phyloP scores from a whole-genome alignment of 495 filamentous ascomycete genomes.

The Astrocystis sublimbata region DNA sequence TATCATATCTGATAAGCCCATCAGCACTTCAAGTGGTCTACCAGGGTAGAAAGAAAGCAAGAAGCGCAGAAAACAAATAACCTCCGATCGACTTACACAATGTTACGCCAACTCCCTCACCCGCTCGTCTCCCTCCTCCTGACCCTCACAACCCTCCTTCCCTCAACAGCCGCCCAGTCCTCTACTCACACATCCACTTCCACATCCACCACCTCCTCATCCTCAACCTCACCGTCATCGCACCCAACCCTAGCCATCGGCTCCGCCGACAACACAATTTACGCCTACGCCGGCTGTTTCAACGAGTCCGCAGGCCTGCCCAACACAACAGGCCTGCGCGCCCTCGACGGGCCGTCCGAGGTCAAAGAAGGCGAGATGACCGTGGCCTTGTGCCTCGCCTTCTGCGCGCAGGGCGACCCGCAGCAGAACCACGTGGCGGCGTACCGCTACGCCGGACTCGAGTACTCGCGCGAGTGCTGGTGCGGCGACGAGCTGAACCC shows the following conservation, averaged over 20 bases:
- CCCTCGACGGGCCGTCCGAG: constrained; percentile 36
- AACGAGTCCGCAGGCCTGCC: constrained; percentile 46
- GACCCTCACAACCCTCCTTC: neutral
- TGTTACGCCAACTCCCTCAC: neutral
- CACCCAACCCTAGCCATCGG: constrained; percentile 20
- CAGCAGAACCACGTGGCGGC: neutral
- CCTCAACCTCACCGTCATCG: constrained; percentile 1
- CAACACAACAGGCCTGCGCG: constrained; percentile 28
- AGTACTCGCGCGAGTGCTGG: constrained; percentile 55
- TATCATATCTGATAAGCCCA: no score
- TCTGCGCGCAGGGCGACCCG: constrained; percentile 33
- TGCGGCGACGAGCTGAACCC: constrained; percentile 41
- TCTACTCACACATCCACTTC: constrained; percentile 13
- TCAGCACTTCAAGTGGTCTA: no score
- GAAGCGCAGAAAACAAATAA: neutral
- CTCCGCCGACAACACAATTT: constrained; percentile 25
- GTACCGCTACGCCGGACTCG: constrained; percentile 48
- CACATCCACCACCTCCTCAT: neutral
- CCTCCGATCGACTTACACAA: neutral
- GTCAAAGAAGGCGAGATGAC: constrained; percentile 40
- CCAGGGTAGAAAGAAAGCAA: no score
- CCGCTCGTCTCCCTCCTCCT: neutral
- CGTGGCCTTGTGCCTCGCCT: constrained; percentile 42
- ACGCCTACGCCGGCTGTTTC: constrained; percentile 51
- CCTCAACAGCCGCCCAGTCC: neutral